phyloP scores from a whole-genome alignment of 768 basidiomycete species.

The Hysterangium stoloniferum region DNA sequence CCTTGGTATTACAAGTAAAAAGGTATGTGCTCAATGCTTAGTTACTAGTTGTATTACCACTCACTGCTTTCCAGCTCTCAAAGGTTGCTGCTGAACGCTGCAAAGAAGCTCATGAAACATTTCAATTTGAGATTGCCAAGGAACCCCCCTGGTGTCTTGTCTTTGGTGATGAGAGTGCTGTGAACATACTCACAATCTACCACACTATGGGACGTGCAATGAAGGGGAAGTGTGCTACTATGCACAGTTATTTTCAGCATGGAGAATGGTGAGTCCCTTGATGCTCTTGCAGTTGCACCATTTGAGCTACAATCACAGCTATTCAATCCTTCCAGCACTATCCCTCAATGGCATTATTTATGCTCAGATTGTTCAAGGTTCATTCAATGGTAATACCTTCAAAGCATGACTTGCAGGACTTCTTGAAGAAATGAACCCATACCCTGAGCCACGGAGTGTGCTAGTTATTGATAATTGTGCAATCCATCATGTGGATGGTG shows the following conservation, averaged over 20 bases:
- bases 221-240: background rate
- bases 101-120: background rate
- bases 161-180: conserved; percentile 3
- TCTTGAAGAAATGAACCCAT: conserved; percentile 32
- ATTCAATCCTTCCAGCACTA: conserved; percentile 29
- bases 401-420: conserved; percentile 25
- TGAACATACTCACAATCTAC: conserved; percentile 4
- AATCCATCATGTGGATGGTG: conserved; percentile 25
- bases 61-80: background rate
- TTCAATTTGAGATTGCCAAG: background rate
- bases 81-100: conserved; percentile 1
- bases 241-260: conserved; percentile 3
- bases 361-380: conserved; percentile 19
- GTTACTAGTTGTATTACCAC: background rate
- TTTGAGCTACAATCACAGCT: conserved; percentile 16
- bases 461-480: conserved; percentile 33
- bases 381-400: conserved; percentile 25
- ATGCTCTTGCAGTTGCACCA: background rate
- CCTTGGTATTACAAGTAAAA: background rate
- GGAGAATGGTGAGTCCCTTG: conserved; percentile 1
- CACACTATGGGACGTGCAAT: conserved; percentile 4
- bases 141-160: background rate
- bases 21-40: background rate
- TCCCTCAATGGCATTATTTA: background rate
- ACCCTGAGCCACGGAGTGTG: conserved; percentile 27